These are phyloP conservation scores for Tremellales sp. DNA, from an alignment of 1,284 basidiomycete genomes.

Conservation along the genomic window DNA sequence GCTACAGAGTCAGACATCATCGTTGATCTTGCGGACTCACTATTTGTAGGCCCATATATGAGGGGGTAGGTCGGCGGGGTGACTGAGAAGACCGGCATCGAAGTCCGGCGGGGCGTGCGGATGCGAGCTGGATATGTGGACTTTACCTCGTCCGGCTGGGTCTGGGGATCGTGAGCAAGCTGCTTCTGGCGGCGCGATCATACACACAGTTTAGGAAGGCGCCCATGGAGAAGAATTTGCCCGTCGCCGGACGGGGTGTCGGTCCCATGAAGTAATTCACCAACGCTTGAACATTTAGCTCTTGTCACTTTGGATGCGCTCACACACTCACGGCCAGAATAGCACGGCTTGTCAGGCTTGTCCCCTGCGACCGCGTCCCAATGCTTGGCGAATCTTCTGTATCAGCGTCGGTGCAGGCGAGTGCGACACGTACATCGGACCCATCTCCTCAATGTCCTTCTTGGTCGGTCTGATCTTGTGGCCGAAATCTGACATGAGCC, in stretches of 20 bases:
- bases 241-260: slow-evolving; percentile 4
- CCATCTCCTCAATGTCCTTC: slow-evolving; percentile 13
- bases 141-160: slow-evolving; percentile 21
- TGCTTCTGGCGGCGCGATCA: background rate
- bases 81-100: slow-evolving; percentile 20
- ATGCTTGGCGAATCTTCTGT: slow-evolving; percentile 10
- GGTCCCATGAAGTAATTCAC: slow-evolving; percentile 11
- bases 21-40: slow-evolving; percentile 8
- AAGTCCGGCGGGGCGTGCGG: slow-evolving; percentile 24
- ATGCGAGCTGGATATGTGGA: slow-evolving; percentile 27
- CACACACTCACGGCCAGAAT: slow-evolving; percentile 8
- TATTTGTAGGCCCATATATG: slow-evolving; percentile 60
- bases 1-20: slow-evolving; percentile 1
- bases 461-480: slow-evolving; percentile 17
- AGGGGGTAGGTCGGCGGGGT: slow-evolving; percentile 54
- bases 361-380: slow-evolving; percentile 11
- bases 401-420: too few species aligned
- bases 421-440: slow-evolving; percentile 9
- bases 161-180: slow-evolving; percentile 6
- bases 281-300: slow-evolving; percentile 6
- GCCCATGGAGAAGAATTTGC: slow-evolving; percentile 17
- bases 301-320: background rate
- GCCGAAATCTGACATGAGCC: slow-evolving; percentile 6
- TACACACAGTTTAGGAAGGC: slow-evolving; percentile 18
- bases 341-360: slow-evolving; percentile 18